Percentiles rank a stretch among this genome's conserved stretches.
phyloP scores from a whole-genome alignment of 371 early-diverging fungal species.

The Mucor circinelloides region DNA sequence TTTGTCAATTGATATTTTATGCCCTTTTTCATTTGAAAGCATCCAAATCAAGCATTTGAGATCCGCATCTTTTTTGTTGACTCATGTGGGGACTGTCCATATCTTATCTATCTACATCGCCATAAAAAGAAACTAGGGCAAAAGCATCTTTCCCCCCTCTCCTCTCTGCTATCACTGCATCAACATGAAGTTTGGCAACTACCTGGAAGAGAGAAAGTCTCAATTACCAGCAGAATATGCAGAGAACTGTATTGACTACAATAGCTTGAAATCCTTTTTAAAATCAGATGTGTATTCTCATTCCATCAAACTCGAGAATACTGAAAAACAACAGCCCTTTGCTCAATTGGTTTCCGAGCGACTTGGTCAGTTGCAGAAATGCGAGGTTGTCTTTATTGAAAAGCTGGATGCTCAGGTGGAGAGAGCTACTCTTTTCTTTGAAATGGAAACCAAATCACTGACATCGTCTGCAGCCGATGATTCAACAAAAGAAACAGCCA shows the following conservation, averaged over 20 bases:
- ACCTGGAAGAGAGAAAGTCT: constrained; percentile 63
- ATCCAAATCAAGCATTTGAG: not conserved
- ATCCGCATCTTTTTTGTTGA: constrained; percentile 6
- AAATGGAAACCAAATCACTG: constrained; percentile 35
- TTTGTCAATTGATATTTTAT: not conserved
- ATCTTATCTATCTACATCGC: constrained; percentile 2
- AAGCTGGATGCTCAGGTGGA: constrained; percentile 63
- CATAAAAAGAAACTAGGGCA: not conserved
- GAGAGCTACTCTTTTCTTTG: constrained; percentile 51
- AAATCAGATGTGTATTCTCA: constrained; percentile 48
- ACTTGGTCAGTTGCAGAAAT: constrained; percentile 43
- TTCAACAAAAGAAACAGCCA: constrained; percentile 21
- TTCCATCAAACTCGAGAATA: constrained; percentile 36
- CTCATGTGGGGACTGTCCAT: constrained; percentile 6
- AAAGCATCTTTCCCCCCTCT: not conserved
- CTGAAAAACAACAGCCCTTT: constrained; percentile 28
- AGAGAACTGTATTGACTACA: constrained; percentile 65
- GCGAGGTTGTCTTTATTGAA: constrained; percentile 62
- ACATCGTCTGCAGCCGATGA: constrained; percentile 47
- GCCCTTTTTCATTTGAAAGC: not conserved
- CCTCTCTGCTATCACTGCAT: constrained; percentile 33
- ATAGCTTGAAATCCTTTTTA: constrained; percentile 61
- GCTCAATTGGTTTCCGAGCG: constrained; percentile 49
- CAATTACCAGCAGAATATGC: constrained; percentile 65
- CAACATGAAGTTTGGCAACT: constrained; percentile 78